Conservation (phyloP, 495 filamentous ascomycete species). For the Aspergillus affinis region DNA sequence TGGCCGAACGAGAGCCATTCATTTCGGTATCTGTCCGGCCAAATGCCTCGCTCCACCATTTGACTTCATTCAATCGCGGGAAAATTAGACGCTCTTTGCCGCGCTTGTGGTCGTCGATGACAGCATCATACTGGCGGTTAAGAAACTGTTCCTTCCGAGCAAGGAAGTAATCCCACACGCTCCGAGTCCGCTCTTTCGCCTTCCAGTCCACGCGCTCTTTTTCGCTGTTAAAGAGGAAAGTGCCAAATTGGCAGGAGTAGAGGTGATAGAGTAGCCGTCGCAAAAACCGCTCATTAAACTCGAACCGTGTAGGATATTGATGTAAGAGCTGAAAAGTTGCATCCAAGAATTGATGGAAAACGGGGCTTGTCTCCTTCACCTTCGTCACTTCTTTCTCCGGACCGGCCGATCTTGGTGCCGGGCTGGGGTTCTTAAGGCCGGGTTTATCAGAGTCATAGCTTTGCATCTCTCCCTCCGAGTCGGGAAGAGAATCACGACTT, state of each 20-base stretch:
- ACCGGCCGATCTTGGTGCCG: slow-evolving; percentile 34
- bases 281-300: slow-evolving; percentile 96
- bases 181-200: slow-evolving; percentile 72
- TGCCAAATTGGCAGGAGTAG: slow-evolving; percentile 95
- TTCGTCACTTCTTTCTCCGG: slow-evolving; percentile 60
- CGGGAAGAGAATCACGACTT: slow-evolving; percentile 60
- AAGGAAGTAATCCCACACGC: slow-evolving; percentile 96
- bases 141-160: slow-evolving; percentile 73
- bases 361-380: slow-evolving; percentile 85
- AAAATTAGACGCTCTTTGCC: slow-evolving; percentile 83
- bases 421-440: slow-evolving; percentile 44
- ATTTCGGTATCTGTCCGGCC: slow-evolving; percentile 85
- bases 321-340: slow-evolving; percentile 87
- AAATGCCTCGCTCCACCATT: slow-evolving; percentile 94
- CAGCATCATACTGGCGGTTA: slow-evolving; percentile 75
- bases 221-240: slow-evolving; percentile 94
- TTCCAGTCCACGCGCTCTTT: slow-evolving; percentile 77
- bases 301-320: slow-evolving; percentile 88
- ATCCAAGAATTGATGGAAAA: slow-evolving; percentile 98
- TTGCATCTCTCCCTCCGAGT: slow-evolving; percentile 63
- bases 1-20: slow-evolving; percentile 62
- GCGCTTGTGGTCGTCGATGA: slow-evolving; percentile 72
- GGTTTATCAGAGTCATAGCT: slow-evolving; percentile 48
- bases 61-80: slow-evolving; percentile 63
- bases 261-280: slow-evolving; percentile 89